Percentiles rank a stretch among this genome's conserved stretches.
Evolutionary conservation across 129 eudicot species (phyloP).

Genomic region (Lonicera japonica): DNA sequence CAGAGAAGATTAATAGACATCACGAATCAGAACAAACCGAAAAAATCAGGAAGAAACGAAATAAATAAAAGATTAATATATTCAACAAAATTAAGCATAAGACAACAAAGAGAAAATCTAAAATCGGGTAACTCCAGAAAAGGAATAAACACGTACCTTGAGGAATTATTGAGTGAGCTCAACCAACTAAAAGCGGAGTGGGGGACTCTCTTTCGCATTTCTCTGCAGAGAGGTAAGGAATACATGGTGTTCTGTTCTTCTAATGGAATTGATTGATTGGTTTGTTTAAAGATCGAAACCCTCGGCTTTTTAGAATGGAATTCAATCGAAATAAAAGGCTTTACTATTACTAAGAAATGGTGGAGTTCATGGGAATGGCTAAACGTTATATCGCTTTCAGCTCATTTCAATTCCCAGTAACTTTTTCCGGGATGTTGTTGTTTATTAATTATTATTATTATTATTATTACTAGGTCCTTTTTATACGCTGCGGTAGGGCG

Average conservation of each 20-base stretch:
- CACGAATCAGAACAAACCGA: background rate
- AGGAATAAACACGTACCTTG: constrained; percentile 21
- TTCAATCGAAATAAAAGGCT: no score
- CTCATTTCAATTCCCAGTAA: no score
- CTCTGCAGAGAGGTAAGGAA: constrained; percentile 13
- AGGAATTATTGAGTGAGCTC: constrained; percentile 8
- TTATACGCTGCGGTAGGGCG: no score
- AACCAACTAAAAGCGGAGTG: constrained; percentile 19
- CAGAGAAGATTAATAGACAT: background rate
- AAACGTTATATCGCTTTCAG: no score
- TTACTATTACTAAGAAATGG: no score
- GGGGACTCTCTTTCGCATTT: constrained; percentile 21
- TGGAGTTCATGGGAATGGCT: no score
- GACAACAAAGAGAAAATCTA: background rate
- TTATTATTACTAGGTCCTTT: no score
- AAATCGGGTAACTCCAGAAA: background rate
- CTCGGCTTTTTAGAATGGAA: no score
- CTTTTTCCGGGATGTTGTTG: no score
- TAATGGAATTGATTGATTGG: no score
- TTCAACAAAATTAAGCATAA: background rate
- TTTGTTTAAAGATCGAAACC: no score
- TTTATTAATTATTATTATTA: no score
- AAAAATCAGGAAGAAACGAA: background rate
- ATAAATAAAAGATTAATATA: background rate
- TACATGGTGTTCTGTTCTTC: constrained; percentile 31